phyloP scores from a whole-genome alignment of 495 filamentous ascomycete genomes.

The Parmelia sp. region DNA sequence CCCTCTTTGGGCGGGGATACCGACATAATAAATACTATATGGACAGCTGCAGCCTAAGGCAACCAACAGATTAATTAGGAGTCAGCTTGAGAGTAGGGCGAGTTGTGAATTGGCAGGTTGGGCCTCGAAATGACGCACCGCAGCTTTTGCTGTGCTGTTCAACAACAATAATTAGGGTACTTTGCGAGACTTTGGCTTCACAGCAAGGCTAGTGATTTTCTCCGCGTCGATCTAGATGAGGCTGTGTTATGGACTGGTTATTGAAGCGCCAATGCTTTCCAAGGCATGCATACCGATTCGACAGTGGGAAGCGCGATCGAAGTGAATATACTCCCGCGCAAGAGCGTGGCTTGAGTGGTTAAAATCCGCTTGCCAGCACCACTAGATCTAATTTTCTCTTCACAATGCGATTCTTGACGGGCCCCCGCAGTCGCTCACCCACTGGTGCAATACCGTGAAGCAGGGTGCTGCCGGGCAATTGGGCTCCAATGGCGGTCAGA shows the following conservation, averaged over 20 bases:
- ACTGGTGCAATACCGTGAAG: conserved; percentile 13
- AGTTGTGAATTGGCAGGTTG: conserved; percentile 19
- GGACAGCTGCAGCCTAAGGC: conserved; percentile 21
- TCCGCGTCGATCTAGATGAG: conserved; percentile 20
- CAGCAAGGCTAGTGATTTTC: conserved; percentile 11
- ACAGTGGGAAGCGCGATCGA: conserved; percentile 15
- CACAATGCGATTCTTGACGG: conserved; percentile 16
- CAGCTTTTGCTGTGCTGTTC: conserved; percentile 15
- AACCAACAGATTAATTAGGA: conserved; percentile 16
- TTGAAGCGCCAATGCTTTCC: conserved; percentile 22
- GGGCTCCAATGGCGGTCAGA: conserved; percentile 26
- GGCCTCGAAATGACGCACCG: conserved; percentile 7
- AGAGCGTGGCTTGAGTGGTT: not conserved
- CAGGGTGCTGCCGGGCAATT: conserved; percentile 23
- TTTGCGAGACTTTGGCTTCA: conserved; percentile 10
- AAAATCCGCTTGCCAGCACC: conserved; percentile 12
- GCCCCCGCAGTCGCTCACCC: conserved; percentile 19
- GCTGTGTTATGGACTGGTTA: conserved; percentile 22
- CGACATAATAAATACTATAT: conserved; percentile 71
- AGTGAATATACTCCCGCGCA: conserved; percentile 17
- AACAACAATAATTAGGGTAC: conserved; percentile 8
- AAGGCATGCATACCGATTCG: conserved; percentile 19
- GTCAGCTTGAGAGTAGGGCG: conserved; percentile 13
- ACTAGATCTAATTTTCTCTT: conserved; percentile 13
- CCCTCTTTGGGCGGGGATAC: conserved; percentile 90